These are phyloP conservation scores for Trichoderma virens DNA, from an alignment of 495 filamentous ascomycete species.

Conservation along the genomic window DNA sequence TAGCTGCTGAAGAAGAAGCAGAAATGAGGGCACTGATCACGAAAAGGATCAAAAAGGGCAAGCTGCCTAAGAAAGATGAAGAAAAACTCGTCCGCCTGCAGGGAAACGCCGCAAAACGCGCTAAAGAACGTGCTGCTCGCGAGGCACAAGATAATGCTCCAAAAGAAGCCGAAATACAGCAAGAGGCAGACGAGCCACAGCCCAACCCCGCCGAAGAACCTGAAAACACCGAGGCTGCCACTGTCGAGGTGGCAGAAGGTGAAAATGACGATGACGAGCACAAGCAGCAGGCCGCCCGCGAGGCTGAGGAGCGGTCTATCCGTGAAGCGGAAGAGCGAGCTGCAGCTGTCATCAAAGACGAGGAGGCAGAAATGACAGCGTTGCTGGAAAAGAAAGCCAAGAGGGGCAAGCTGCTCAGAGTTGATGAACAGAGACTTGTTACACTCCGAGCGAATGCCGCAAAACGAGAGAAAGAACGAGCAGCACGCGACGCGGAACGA, in stretches of 20 bases:
- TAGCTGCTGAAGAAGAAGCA: slow-evolving; percentile 25
- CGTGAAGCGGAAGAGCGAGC: slow-evolving; percentile 10
- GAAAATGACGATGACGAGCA: neutral
- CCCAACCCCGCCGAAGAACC: neutral
- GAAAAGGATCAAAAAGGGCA: slow-evolving; percentile 20
- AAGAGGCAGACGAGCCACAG: neutral
- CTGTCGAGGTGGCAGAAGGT: neutral
- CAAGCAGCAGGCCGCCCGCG: slow-evolving; percentile 21
- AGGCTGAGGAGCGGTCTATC: slow-evolving; percentile 22
- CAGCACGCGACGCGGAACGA: neutral
- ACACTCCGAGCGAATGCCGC: neutral
- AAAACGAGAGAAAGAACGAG: neutral
- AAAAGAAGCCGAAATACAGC: neutral
- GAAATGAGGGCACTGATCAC: slow-evolving; percentile 20
- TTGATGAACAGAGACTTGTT: neutral
- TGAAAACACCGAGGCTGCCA: neutral
- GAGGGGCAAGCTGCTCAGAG: slow-evolving; percentile 19
- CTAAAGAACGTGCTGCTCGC: slow-evolving; percentile 3
- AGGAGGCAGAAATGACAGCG: slow-evolving; percentile 21
- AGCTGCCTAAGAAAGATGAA: slow-evolving; percentile 24
- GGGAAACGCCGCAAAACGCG: slow-evolving; percentile 22
- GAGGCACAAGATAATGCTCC: slow-evolving; percentile 4
- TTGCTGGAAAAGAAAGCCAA: slow-evolving; percentile 28
- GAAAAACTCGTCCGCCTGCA: slow-evolving; percentile 30
- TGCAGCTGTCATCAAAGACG: slow-evolving; percentile 13